phyloP scores from a whole-genome alignment of 2,329 filamentous ascomycete species.

The Neurospora sp. region DNA sequence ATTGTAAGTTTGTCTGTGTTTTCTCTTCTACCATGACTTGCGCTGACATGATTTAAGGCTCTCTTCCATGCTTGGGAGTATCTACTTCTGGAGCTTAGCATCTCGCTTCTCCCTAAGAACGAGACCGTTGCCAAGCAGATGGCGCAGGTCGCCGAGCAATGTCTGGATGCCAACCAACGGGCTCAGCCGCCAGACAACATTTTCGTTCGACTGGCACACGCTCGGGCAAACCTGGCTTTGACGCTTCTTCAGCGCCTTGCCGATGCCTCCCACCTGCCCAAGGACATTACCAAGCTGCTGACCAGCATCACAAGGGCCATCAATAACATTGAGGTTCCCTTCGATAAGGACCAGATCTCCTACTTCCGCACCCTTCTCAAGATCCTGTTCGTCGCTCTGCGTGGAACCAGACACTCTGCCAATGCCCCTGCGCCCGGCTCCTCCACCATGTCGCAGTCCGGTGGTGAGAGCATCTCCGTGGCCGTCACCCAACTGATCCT shows the following conservation, averaged over 20 bases:
- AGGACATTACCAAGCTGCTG: slow-evolving; percentile 43
- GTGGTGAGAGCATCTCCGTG: slow-evolving; percentile 24
- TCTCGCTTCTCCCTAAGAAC: slow-evolving; percentile 41
- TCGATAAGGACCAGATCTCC: slow-evolving; percentile 40
- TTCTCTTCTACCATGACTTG: not conserved
- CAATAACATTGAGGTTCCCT: slow-evolving; percentile 44
- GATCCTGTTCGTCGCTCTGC: slow-evolving; percentile 73
- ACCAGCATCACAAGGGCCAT: slow-evolving; percentile 42
- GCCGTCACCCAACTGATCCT: slow-evolving; percentile 54
- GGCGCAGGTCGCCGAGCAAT: slow-evolving; percentile 65
- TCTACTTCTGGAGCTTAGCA: slow-evolving; percentile 73
- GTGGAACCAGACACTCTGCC: slow-evolving; percentile 43
- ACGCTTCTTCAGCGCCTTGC: slow-evolving; percentile 74
- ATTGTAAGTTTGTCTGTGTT: slow-evolving; percentile 46
- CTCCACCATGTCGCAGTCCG: not conserved
- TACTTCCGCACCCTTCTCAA: slow-evolving; percentile 82
- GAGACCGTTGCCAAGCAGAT: slow-evolving; percentile 56
- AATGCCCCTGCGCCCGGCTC: slow-evolving; percentile 21
- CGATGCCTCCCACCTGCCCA: slow-evolving; percentile 39
- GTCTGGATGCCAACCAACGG: slow-evolving; percentile 67
- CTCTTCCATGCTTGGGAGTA: slow-evolving; percentile 87
- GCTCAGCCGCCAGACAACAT: slow-evolving; percentile 66
- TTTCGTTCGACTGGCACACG: slow-evolving; percentile 68
- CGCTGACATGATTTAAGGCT: slow-evolving; percentile 29
- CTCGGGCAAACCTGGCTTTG: slow-evolving; percentile 71